Conservation (phyloP, 805 yeast species). For the Zygotorulaspora chibaensis region DNA sequence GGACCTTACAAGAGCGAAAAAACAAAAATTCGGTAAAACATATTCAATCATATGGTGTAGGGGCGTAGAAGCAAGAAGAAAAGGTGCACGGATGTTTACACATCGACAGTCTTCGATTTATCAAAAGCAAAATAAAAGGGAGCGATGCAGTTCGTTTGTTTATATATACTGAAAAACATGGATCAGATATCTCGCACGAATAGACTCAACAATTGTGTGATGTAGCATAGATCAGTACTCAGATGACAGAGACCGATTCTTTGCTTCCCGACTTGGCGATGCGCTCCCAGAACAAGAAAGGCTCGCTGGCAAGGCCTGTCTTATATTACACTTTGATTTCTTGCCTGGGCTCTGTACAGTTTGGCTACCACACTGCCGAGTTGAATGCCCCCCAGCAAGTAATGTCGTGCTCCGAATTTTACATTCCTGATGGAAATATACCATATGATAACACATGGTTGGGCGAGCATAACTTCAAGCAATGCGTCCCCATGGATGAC, state of each 20-base stretch:
- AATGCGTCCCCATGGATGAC: conserved; percentile 58
- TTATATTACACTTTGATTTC: conserved; percentile 49
- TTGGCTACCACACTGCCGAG: conserved; percentile 93
- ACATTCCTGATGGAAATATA: conserved; percentile 19
- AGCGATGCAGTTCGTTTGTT: not conserved
- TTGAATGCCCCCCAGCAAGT: conserved; percentile 82
- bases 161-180: conserved; percentile 1
- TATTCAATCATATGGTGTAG: too few species aligned
- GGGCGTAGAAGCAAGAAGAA: too few species aligned
- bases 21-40: too few species aligned
- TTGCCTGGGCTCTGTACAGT: conserved; percentile 78
- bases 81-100: too few species aligned
- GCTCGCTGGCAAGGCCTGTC: conserved; percentile 28
- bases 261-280: not conserved
- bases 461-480: conserved; percentile 41
- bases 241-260: not conserved
- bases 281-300: not conserved
- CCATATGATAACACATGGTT: conserved; percentile 33
- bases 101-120: too few species aligned
- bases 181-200: not conserved
- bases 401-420: conserved; percentile 49
- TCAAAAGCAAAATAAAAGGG: not conserved
- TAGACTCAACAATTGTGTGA: not conserved
- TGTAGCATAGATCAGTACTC: not conserved
- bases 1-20: too few species aligned